Evolutionary conservation across 176 grass and related monocot species (phyloP).

Genomic region (Pontederia paniculata): DNA sequence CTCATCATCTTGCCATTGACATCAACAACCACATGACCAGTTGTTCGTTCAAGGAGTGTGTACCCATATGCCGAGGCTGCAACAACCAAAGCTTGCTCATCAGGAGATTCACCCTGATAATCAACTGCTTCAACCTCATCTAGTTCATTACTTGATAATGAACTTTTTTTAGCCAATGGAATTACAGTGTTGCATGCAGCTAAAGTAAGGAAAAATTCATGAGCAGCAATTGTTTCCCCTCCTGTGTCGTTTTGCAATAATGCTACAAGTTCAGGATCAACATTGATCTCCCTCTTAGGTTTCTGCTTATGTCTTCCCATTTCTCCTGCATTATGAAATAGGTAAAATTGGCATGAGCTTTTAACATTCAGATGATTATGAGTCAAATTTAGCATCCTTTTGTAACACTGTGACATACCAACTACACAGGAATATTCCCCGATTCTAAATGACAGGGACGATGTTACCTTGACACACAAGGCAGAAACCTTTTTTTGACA

Average conservation of each 20-base stretch:
- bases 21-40: constrained; percentile 81
- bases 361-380: neutral
- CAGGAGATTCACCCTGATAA: constrained; percentile 91
- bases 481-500: neutral
- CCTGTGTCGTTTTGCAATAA: constrained; percentile 53
- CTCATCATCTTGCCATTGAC: constrained; percentile 69
- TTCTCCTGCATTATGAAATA: constrained; percentile 34
- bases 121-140: constrained; percentile 45
- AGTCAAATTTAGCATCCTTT: neutral
- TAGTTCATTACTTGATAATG: constrained; percentile 21
- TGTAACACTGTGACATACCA: too few relatives aligned
- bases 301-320: constrained; percentile 25
- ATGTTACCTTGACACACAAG: neutral
- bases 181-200: constrained; percentile 92
- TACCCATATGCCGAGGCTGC: constrained; percentile 78
- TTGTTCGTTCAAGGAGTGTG: constrained; percentile 74
- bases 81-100: constrained; percentile 82
- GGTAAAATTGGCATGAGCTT: too few relatives aligned
- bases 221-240: constrained; percentile 74
- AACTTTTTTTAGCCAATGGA: constrained; percentile 47
- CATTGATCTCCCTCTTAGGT: constrained; percentile 39
- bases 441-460: too few relatives aligned
- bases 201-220: constrained; percentile 92
- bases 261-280: constrained; percentile 49
- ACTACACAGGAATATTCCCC: too few relatives aligned